Base-by-base conservation (phyloP, 192 early-diverging fungal genomes). In the Gryganskiella cystojenkinii region DNA sequence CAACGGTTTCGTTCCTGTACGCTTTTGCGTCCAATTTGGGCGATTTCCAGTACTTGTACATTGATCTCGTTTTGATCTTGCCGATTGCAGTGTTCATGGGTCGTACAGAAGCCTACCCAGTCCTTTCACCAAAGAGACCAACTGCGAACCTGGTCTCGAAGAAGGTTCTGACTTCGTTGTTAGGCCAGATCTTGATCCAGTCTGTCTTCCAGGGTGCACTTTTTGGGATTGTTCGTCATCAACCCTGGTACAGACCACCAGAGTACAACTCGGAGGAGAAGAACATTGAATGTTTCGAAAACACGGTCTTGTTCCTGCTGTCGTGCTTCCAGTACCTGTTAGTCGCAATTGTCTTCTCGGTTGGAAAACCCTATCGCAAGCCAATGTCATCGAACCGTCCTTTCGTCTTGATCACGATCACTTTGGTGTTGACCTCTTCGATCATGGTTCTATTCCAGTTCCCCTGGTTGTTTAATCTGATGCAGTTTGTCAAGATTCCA, bases 1-100 rank as follows among this genome's bases (percentile, higher is more conserved):
- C 94, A 1, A 90, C 95, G 6, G 97, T 99, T 45, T 94, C 92
- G 54, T 81, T 99, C 27, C 74, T 99, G 63, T 98, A 99, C 83
- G 80, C 88, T 20, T 92, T 95, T 80, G 94, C 85, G 31, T 89
- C 89, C 56, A 96, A 96, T 61, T 81, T 99, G 67, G 95, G 93
- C 28, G 95, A 99, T 71, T 93, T 94, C 68, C 96, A 98, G 88
- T 99, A 98, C 81, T 79, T 99, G 67, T 99, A 91, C 79, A 95
- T 99, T 61, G 98, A 98, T 75, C 71, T 98, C 22, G 90, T 93
- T 51, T 82, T 99, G 51, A 99, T 98, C 59, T 81, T 99, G 45
- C 94, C 94, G 0, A 82, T 93, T 52, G 94, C 94, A 0, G 85
- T 95, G 22, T 88, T 90, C 58, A 93, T 99, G 98, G 96, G 95